Evolutionary conservation across 768 basidiomycete genomes (phyloP).

Genomic region (Rhizopogon roseolus): DNA sequence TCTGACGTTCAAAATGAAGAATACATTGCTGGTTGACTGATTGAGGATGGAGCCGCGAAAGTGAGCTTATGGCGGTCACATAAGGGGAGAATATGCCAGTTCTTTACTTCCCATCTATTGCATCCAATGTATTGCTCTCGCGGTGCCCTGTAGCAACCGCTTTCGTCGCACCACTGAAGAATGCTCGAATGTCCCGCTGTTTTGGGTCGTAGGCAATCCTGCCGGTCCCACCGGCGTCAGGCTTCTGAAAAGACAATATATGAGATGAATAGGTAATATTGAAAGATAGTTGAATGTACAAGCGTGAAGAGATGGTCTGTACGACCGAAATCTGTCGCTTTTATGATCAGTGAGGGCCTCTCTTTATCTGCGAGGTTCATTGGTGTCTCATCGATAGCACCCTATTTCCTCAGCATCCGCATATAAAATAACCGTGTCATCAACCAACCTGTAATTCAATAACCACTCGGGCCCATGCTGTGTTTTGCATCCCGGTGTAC

Average conservation of each 20-base stretch:
- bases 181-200: slow-evolving; percentile 71
- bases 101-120: slow-evolving; percentile 5
- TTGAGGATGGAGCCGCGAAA: not conserved
- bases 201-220: slow-evolving; percentile 65
- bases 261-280: not conserved
- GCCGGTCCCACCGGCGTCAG: slow-evolving; percentile 77
- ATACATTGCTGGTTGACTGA: not conserved
- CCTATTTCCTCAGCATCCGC: slow-evolving; percentile 18
- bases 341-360: slow-evolving; percentile 33
- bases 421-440: not conserved
- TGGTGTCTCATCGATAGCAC: slow-evolving; percentile 15
- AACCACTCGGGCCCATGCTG: slow-evolving; percentile 60
- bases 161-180: slow-evolving; percentile 47
- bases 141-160: slow-evolving; percentile 6
- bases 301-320: slow-evolving; percentile 52
- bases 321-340: slow-evolving; percentile 48
- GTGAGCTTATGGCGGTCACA: not conserved
- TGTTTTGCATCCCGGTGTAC: slow-evolving; percentile 57
- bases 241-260: slow-evolving; percentile 35
- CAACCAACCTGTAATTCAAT: slow-evolving; percentile 42
- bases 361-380: slow-evolving; percentile 18
- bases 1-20: no score
- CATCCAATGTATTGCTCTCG: slow-evolving; percentile 26
- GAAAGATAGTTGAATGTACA: slow-evolving; percentile 33
- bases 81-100: not conserved